A percentile compares a stretch with the other conserved stretches of the same genome.
These are phyloP conservation scores for Conoideocrella luteorostrata DNA, from an alignment of 2,329 filamentous ascomycete species.

Conservation along the genomic window DNA sequence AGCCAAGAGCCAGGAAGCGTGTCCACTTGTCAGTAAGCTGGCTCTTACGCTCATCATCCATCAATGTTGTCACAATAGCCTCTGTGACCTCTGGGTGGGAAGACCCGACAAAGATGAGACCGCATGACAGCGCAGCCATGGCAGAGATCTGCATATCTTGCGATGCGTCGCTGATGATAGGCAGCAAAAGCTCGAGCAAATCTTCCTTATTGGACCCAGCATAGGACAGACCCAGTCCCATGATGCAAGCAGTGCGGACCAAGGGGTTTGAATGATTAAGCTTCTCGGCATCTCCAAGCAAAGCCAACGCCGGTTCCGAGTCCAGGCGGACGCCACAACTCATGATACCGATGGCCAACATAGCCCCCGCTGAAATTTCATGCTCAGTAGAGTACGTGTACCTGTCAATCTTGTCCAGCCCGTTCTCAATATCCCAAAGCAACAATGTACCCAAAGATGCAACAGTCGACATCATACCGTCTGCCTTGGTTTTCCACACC, in stretches of 20 bases:
- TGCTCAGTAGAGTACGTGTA: constrained; percentile 82
- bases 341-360: constrained; percentile 91
- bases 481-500: constrained; percentile 99
- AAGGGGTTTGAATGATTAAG: constrained; percentile 71
- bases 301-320: constrained; percentile 80
- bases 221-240: constrained; percentile 92
- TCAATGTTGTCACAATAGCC: constrained; percentile 82
- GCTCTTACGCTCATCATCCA: constrained; percentile 86
- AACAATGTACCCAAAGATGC: constrained; percentile 88
- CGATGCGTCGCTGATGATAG: constrained; percentile 77
- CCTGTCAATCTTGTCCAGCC: constrained; percentile 88
- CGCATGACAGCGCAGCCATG: constrained; percentile 87
- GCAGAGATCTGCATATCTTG: constrained; percentile 93
- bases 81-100: constrained; percentile 87
- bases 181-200: constrained; percentile 75
- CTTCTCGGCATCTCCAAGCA: constrained; percentile 75
- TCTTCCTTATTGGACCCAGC: constrained; percentile 91
- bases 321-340: constrained; percentile 88
- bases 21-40: constrained; percentile 98
- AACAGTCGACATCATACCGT: constrained; percentile 94
- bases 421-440: constrained; percentile 89
- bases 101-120: constrained; percentile 87
- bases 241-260: constrained; percentile 79
- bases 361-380: constrained; percentile 79
- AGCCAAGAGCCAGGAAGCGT: constrained; percentile 87